phyloP scores from a whole-genome alignment of 2,329 filamentous ascomycete genomes.

The Amauroascus niger region DNA sequence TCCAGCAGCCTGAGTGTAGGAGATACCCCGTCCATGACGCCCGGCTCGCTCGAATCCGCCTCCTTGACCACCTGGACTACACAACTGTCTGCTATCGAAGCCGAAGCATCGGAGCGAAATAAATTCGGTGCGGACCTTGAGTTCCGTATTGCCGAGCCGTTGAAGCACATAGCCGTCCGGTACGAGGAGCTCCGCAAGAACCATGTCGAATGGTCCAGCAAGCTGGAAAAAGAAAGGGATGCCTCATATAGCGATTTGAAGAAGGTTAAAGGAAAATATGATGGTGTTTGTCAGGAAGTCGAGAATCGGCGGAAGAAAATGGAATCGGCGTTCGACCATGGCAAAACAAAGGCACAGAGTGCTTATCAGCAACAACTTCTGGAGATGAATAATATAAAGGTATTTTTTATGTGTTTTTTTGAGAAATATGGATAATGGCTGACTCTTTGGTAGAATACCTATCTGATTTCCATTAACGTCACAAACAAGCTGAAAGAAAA shows the following conservation, averaged over 20 bases:
- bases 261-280: conserved; percentile 89
- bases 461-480: conserved; percentile 89
- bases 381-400: conserved; percentile 94
- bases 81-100: conserved; percentile 81
- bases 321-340: conserved; percentile 77
- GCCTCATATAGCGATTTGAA: conserved; percentile 71
- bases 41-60: conserved; percentile 89
- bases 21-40: conserved; percentile 84
- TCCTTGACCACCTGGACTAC: conserved; percentile 96
- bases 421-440: conserved; percentile 21
- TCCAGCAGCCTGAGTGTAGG: conserved; percentile 81
- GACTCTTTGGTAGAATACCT: conserved; percentile 61
- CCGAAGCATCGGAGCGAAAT: conserved; percentile 80
- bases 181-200: conserved; percentile 91
- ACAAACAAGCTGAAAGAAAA: conserved; percentile 96
- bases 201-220: conserved; percentile 78
- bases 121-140: conserved; percentile 70
- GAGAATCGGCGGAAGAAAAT: conserved; percentile 91
- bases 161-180: conserved; percentile 61
- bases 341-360: conserved; percentile 79
- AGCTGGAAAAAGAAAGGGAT: conserved; percentile 83
- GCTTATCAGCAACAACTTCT: conserved; percentile 84
- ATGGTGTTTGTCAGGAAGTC: conserved; percentile 84
- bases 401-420: conserved; percentile 12
- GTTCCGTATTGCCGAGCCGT: conserved; percentile 70